Conservation (phyloP, 2,329 filamentous ascomycete genomes). For the Xylariales sp. region DNA sequence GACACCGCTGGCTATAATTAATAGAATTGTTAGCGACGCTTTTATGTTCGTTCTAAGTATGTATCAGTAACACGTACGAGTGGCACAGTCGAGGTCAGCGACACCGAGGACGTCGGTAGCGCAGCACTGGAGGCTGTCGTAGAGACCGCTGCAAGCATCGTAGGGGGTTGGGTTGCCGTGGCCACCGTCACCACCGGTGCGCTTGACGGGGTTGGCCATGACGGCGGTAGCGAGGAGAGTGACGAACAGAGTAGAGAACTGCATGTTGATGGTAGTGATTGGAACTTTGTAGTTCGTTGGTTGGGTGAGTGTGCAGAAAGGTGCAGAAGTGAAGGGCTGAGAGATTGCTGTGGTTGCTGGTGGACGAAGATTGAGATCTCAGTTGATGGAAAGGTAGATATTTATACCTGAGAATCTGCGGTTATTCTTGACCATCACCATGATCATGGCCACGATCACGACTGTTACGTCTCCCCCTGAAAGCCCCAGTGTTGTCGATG, state of each 20-base stretch:
- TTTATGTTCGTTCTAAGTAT: background rate
- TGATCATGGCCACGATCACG: slow-evolving; percentile 7
- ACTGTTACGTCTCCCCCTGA: background rate
- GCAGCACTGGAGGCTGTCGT: slow-evolving; percentile 65
- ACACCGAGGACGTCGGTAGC: slow-evolving; percentile 67
- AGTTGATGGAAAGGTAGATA: slow-evolving; percentile 32
- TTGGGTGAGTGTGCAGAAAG: slow-evolving; percentile 37
- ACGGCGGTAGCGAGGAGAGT: slow-evolving; percentile 45
- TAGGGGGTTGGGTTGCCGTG: slow-evolving; percentile 44
- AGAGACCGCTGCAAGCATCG: slow-evolving; percentile 55
- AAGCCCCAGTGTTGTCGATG: background rate
- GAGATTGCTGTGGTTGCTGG: slow-evolving; percentile 30
- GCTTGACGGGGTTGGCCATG: slow-evolving; percentile 43
- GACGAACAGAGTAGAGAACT: slow-evolving; percentile 44
- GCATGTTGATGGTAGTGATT: slow-evolving; percentile 45
- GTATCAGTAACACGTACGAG: slow-evolving; percentile 47
- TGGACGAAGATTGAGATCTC: slow-evolving; percentile 37
- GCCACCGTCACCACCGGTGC: slow-evolving; percentile 10
- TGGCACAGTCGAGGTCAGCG: slow-evolving; percentile 60
- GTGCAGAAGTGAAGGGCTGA: slow-evolving; percentile 34
- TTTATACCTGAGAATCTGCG: slow-evolving; percentile 42
- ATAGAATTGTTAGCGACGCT: slow-evolving; percentile 11
- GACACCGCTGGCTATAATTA: slow-evolving; percentile 46
- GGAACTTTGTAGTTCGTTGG: slow-evolving; percentile 36
- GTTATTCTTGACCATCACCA: background rate